These are phyloP conservation scores for Phytophthora macrochlamydospora DNA, from an alignment of 352 stramenopile species.

Conservation along the genomic window DNA sequence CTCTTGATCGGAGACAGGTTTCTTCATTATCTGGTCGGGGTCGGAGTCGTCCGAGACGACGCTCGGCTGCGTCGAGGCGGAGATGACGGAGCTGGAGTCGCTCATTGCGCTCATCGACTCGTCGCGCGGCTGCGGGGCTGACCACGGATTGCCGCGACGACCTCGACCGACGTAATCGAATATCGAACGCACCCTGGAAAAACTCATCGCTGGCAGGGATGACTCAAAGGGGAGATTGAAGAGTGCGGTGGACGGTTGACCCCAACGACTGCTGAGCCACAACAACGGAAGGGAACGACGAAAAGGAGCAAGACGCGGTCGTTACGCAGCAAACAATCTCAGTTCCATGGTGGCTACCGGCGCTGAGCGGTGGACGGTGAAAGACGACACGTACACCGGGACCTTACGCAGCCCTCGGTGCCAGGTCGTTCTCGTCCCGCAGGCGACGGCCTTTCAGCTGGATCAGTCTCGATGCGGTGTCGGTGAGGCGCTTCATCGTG, in stretches of 20 bases:
- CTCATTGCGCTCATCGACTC: neutral
- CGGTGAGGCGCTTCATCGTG: slow-evolving; percentile 35
- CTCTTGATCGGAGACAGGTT: slow-evolving; percentile 10
- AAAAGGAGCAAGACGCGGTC: neutral
- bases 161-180: slow-evolving; percentile 11
- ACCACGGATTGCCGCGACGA: slow-evolving; percentile 3
- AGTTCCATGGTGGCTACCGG: too few relatives aligned
- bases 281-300: too few relatives aligned
- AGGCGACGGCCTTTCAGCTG: slow-evolving; percentile 35
- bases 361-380: neutral
- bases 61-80: slow-evolving; percentile 4
- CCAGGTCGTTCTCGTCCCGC: slow-evolving; percentile 4
- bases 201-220: slow-evolving; percentile 5
- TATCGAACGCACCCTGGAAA: slow-evolving; percentile 11
- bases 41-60: slow-evolving; percentile 5
- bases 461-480: slow-evolving; percentile 33
- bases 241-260: too few relatives aligned
- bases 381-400: neutral
- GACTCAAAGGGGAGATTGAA: too few relatives aligned
- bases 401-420: neutral
- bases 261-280: too few relatives aligned
- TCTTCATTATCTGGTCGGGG: neutral
- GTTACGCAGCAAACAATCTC: neutral
- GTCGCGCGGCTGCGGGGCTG: neutral
- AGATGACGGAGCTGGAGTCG: slow-evolving; percentile 4